Conservation (phyloP, 352 stramenopile species). For the Globisporangium paroecandrum region DNA sequence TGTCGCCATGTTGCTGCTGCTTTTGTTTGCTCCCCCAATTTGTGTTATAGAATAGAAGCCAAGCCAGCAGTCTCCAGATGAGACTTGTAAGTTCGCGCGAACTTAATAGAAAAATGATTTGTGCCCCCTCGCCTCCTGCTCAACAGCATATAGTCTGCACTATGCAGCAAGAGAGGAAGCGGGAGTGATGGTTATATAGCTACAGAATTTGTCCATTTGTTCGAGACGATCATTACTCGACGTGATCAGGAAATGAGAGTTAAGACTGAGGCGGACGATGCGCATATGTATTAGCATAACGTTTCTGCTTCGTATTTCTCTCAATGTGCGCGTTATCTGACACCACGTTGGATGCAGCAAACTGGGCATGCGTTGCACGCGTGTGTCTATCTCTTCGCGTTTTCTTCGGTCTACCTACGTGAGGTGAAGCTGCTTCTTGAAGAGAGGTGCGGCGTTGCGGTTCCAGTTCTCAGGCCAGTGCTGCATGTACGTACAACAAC, state of each 20-base stretch:
- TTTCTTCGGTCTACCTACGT: conserved; percentile 19
- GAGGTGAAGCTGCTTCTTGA: conserved; percentile 47
- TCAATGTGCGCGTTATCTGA: background rate
- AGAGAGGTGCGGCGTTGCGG: conserved; percentile 50
- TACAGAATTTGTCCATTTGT: too few species aligned
- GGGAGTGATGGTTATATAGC: too few species aligned
- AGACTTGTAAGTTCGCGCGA: too few species aligned
- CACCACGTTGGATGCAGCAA: background rate
- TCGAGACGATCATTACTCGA: too few species aligned
- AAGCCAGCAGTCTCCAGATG: too few species aligned
- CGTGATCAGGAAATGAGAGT: too few species aligned
- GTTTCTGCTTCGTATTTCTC: background rate
- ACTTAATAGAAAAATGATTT: background rate
- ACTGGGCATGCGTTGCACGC: background rate
- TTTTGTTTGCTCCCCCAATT: conserved; percentile 15
- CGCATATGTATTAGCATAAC: background rate
- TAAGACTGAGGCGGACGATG: background rate
- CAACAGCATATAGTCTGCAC: background rate
- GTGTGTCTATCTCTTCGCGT: background rate
- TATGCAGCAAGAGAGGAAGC: background rate
- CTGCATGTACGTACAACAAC: conserved; percentile 19
- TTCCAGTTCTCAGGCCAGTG: conserved; percentile 81
- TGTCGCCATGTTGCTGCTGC: conserved; percentile 3
- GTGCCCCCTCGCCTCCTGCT: background rate
- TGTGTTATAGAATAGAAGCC: background rate